Conservation (phyloP, 208 protist species). For the Phytomonas francai region DNA sequence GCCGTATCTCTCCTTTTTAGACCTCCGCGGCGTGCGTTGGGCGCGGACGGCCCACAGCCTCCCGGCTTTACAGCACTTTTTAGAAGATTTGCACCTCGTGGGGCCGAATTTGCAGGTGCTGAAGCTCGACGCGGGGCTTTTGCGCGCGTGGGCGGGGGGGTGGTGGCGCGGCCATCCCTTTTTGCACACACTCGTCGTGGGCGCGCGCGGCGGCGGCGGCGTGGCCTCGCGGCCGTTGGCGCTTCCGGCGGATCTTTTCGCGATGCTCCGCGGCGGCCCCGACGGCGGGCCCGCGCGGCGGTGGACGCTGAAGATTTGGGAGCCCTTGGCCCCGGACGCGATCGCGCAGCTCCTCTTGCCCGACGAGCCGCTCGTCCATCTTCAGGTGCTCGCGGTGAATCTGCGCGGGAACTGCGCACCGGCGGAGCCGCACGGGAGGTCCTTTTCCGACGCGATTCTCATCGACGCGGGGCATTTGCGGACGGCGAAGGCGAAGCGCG, state of each 20-base stretch:
- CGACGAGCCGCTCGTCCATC: constrained; percentile 14
- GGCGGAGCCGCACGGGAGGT: constrained; percentile 5
- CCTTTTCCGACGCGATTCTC: neutral
- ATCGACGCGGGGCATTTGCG: constrained; percentile 3
- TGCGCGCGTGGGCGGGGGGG: constrained; percentile 44
- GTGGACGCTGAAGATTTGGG: constrained; percentile 78
- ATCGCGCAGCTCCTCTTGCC: constrained; percentile 32
- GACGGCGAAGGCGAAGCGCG: neutral
- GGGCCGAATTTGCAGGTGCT: constrained; percentile 39
- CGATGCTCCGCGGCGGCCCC: constrained; percentile 25
- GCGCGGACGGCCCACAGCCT: constrained; percentile 7
- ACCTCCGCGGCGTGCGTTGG: constrained; percentile 68
- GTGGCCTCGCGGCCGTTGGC: constrained; percentile 7
- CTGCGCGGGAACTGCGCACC: constrained; percentile 20
- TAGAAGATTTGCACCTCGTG: constrained; percentile 66
- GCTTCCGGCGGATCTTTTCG: constrained; percentile 46
- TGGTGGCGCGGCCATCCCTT: constrained; percentile 66
- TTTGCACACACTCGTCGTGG: constrained; percentile 45
- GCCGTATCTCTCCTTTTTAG: constrained; percentile 40
- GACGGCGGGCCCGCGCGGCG: constrained; percentile 13
- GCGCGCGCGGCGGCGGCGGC: constrained; percentile 3
- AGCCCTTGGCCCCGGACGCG: constrained; percentile 24
- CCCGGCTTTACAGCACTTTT: constrained; percentile 28
- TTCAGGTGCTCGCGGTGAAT: constrained; percentile 67
- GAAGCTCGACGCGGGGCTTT: constrained; percentile 52